Evolutionary conservation across 2,329 filamentous ascomycete genomes (phyloP), one percentile per base, ranked within the genome.

Genomic region (Arthrinium phaeospermum): DNA sequence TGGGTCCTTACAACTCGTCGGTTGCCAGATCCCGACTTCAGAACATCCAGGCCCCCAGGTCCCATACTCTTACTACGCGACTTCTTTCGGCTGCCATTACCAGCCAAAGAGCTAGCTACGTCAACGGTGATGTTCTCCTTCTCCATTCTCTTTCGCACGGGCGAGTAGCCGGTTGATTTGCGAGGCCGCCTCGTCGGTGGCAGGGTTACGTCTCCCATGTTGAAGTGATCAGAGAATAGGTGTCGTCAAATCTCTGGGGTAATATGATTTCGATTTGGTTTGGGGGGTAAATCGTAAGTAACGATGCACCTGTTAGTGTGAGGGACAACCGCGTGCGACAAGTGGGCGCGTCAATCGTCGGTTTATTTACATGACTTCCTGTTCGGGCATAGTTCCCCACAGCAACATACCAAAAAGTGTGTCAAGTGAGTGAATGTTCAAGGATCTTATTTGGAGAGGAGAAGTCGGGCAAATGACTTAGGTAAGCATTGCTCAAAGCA

Each of bases 1-100:
- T 10, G 46, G 47, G 71, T 30, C 64, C 86, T 79, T 88, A 96
- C 94, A 85, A 94, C 93, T 82, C 93, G 90, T 77, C 93, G 87
- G 81, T 97, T 97, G 46, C 93, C 94, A 79, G 87, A 90, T 64
- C 89, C 89, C 79, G 92, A 89, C 81, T 93, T 95, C 71, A 97
- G 87, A 72, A 92, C 92, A 85, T 97, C 95, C 67, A 98, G 84
- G 37, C 95, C 95, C 69, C 96, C 96, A 22, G 96, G 96, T 2
- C 96, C 96, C 76, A 99, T 92, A 83, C 96, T 98, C 86, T 98
- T 98, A 84, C 96, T 98, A 76, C 96, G 91, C 72, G 92, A 93
- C 84, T 95, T 96, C 84, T 88, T 89, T 74, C 88, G 85, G 79
- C 82, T 75, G 72, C 75, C 78, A 77, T 80, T 86, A 72, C 85